phyloP scores from a whole-genome alignment of 345 rosid species.

The Noccaea bulbosa region DNA sequence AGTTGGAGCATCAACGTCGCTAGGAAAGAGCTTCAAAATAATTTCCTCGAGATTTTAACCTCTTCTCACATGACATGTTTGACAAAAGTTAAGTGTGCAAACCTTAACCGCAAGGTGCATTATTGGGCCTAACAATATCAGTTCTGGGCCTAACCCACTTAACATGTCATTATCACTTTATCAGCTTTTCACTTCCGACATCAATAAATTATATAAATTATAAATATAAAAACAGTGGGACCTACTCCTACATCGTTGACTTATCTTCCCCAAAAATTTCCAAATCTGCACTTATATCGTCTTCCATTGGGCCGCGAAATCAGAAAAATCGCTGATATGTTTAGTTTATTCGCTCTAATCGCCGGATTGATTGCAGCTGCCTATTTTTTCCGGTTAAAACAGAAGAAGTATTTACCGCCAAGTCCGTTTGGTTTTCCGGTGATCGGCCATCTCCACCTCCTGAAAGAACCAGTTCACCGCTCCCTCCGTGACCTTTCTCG shows the following conservation, averaged over 20 bases:
- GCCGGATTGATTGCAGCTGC: not conserved
- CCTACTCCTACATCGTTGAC: too few species aligned
- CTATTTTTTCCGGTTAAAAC: not conserved
- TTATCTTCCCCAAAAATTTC: too few species aligned
- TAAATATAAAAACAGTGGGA: too few species aligned
- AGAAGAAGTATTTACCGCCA: slow-evolving; percentile 17
- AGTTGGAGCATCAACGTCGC: slow-evolving; percentile 13
- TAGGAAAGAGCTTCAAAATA: not conserved
- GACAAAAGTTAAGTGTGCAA: not conserved
- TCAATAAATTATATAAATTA: too few species aligned
- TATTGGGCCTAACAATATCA: slow-evolving; percentile 23
- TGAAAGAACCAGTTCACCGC: slow-evolving; percentile 41
- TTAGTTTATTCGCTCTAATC: not conserved
- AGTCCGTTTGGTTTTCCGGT: slow-evolving; percentile 26
- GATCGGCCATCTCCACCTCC: slow-evolving; percentile 39
- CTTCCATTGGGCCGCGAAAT: not conserved
- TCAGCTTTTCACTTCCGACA: too few species aligned
- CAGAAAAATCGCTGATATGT: not conserved
- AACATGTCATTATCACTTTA: not conserved
- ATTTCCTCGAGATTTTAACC: slow-evolving; percentile 16
- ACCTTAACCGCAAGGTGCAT: not conserved
- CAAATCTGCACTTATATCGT: not conserved
- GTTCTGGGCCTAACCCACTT: slow-evolving; percentile 4
- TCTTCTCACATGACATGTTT: not conserved
- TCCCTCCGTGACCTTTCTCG: slow-evolving; percentile 37